Evolutionary conservation across 352 stramenopile genomes (phyloP), one percentile per base, ranked within the genome.

Genomic region (Phytopythium kandeliae): DNA sequence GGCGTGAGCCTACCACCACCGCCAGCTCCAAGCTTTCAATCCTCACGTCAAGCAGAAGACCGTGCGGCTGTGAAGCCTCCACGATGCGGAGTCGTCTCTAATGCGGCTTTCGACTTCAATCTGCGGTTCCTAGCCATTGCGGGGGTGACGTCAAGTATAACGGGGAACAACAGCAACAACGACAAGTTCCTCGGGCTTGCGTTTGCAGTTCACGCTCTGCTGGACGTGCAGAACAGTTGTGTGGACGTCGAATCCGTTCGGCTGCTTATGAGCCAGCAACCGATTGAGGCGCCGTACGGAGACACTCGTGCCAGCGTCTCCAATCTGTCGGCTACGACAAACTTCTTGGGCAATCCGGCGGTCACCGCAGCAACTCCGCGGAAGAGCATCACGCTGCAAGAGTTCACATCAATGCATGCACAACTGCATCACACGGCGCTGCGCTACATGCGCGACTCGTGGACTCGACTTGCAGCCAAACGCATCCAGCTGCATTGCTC

Each of bases 381-480:
- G 2, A 86, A 85, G 45, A 92, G 75, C 21, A 85, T 92, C 48
- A 87, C 81, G 7, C 49, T 95, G 13, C 55, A 67, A 12, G 81
- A 95, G 35, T 92, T 92, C 26, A 68, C 69, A 42, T 77, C 74
- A 3, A 51, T 86, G 8, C 81, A 92, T 31, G 62, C 60, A 0
- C 81, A 91, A 54, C 77, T 89, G 61, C 88, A 63, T 38, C 76
- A 92, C 49, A 76, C 78, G 0, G 65, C 80, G 13, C 52, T 92
- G 46, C 69, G 84, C 0, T 89, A 67, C 43, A 91, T 95, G 69
- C 78, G 84, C 0, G 81, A 95, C 58, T 75, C 71, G 47, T 92
- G 81, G 79, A 90, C 78, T 15, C 64, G 81, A 7, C 55, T 80
- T 15, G 78, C 77, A 2, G 75, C 81, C 13, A 92, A 92, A 41